Evolutionary conservation across 2,329 filamentous ascomycete species (phyloP).

Genomic region (Nemania sp.): DNA sequence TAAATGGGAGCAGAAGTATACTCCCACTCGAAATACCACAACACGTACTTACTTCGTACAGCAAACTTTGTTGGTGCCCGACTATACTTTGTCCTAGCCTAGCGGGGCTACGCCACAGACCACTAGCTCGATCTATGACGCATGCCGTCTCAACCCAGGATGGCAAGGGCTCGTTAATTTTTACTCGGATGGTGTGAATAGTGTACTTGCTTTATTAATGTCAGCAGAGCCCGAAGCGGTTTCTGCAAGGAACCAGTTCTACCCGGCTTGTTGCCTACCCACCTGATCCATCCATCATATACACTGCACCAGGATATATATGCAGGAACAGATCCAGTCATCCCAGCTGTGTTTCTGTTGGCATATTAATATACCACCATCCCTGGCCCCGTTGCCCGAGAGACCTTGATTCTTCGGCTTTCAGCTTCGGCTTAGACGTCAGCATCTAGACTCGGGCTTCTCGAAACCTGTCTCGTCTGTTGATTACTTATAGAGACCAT

Average conservation of each 20-base stretch:
- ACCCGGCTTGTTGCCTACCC: slow-evolving; percentile 9
- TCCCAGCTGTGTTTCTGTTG: slow-evolving; percentile 11
- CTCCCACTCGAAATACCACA: background rate
- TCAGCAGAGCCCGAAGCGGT: background rate
- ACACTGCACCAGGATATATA: slow-evolving; percentile 25
- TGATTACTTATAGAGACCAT: background rate
- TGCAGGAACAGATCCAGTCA: slow-evolving; percentile 39
- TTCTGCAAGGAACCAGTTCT: slow-evolving; percentile 28
- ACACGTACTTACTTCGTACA: slow-evolving; percentile 20
- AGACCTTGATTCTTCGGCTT: background rate
- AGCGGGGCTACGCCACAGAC: slow-evolving; percentile 30
- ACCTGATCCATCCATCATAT: slow-evolving; percentile 20
- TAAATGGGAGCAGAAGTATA: background rate
- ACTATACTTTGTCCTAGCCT: slow-evolving; percentile 12
- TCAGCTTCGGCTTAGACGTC: background rate
- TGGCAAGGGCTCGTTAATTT: background rate
- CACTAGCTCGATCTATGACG: slow-evolving; percentile 38
- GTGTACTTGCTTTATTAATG: slow-evolving; percentile 28
- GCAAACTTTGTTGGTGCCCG: slow-evolving; percentile 29
- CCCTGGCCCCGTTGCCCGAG: slow-evolving; percentile 6
- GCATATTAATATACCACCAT: slow-evolving; percentile 28
- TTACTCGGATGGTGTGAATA: slow-evolving; percentile 15
- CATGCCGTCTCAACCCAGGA: slow-evolving; percentile 26
- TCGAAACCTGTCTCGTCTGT: too few species aligned
- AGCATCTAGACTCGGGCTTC: background rate